Base-by-base conservation (phyloP, 352 stramenopile species). In the Phytophthora palmivora region DNA sequence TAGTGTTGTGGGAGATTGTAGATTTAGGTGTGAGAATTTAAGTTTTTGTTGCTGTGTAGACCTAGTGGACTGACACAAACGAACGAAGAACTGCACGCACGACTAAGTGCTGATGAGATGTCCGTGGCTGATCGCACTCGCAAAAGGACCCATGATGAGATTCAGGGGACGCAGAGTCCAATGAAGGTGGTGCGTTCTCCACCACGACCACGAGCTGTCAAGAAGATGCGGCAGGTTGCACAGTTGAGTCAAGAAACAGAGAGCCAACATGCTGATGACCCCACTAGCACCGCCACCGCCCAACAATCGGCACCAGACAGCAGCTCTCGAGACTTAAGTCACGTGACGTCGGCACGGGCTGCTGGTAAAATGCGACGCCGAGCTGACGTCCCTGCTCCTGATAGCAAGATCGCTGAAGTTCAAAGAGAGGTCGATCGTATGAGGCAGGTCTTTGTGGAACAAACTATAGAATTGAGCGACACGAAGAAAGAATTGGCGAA, bases 91-190 rank as follows among this genome's bases (percentile, higher is more conserved):
- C 49, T 74, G 6, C 58, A 72, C 11, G 56, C 47, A 4, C 54
- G 51, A 39, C 22, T 69, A 6, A 68, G 53, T n/a, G 71, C 55
- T 7, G 61, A 66, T n/a, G 45, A 69, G 38, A 59, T 63, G 49
- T 56, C 64, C 9, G 53, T 67, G 33, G 37, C 53, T 18, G 21
- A 18, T 9, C 54, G 63, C 3, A 76, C 55, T 16, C 58, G 63
- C 7, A 76, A 76, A 24, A 53, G 71, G 8, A 57, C 33, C 0
- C 58, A 69, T 22, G 68, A 70, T n/a, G 58, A 79, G 24, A 58
- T 63, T 14, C 58, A 79, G 43, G 49, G 33, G 10, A 74, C 62
- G 9, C 67, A 72, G 44, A 76, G 67, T 19, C 67, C 67, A 6
- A 51, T 51, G 2, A 67, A 55, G 19, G 39, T 52, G 10, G 19